Evolutionary conservation across 1,284 basidiomycete genomes (phyloP).

Genomic region (Ganoderma boninense): DNA sequence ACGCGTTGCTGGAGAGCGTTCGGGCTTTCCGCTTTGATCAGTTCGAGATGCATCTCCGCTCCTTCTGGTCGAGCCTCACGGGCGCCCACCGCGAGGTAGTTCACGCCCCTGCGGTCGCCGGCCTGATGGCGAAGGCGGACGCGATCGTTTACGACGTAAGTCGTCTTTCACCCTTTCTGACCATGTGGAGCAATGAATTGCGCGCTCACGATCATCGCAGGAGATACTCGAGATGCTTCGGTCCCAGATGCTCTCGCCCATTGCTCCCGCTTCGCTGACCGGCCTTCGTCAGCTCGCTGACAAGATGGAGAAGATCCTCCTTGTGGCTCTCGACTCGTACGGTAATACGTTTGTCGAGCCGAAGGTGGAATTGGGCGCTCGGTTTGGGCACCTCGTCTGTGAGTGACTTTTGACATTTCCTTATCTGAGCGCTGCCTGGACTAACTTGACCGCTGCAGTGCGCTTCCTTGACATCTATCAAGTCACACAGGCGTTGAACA

Average conservation of each 20-base stretch:
- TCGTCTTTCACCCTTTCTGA: conserved; percentile 27
- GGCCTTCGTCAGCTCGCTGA: conserved; percentile 84
- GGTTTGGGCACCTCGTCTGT: conserved; percentile 89
- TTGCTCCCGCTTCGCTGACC: conserved; percentile 70
- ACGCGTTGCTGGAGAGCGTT: conserved; percentile 79
- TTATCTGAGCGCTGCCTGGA: neutral
- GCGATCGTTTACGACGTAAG: conserved; percentile 88
- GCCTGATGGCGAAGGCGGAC: conserved; percentile 87
- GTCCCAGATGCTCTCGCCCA: conserved; percentile 83
- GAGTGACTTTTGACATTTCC: conserved; percentile 46
- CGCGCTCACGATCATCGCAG: conserved; percentile 46
- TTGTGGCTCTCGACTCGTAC: conserved; percentile 82
- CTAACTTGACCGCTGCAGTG: conserved; percentile 52
- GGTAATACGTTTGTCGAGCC: conserved; percentile 91
- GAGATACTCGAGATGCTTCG: conserved; percentile 87
- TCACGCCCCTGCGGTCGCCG: conserved; percentile 86
- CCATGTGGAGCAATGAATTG: conserved; percentile 10
- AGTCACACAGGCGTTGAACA: conserved; percentile 85
- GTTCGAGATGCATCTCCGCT: conserved; percentile 84
- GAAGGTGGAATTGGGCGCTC: conserved; percentile 87
- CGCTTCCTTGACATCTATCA: conserved; percentile 91
- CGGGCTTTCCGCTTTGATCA: conserved; percentile 84
- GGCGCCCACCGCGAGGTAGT: conserved; percentile 84
- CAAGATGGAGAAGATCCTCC: conserved; percentile 90
- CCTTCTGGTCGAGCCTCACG: conserved; percentile 80